phyloP scores from a whole-genome alignment of 2,329 filamentous ascomycete genomes.

The Sordariomycetes sp. region DNA sequence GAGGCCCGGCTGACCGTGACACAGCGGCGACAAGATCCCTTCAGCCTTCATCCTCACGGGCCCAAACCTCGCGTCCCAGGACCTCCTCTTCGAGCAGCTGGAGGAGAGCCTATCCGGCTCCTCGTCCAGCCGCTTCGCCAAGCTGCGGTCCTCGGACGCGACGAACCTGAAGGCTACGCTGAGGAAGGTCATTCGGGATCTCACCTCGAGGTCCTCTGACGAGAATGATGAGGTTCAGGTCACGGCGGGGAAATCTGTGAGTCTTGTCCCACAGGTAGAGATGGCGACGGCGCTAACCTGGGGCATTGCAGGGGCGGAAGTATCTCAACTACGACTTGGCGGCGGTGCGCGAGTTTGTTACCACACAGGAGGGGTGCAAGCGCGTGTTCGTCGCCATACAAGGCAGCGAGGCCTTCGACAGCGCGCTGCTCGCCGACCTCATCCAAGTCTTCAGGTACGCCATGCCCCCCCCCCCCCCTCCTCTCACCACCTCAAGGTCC shows the following conservation, averaged over 20 bases:
- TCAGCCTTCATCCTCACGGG: constrained; percentile 65
- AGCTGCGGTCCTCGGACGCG: constrained; percentile 58
- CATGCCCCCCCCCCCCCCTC: not conserved
- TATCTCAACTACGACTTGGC: constrained; percentile 71
- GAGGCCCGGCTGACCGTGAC: not conserved
- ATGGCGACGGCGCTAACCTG: not conserved
- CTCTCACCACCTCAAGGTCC: not conserved
- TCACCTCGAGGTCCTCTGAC: constrained; percentile 28
- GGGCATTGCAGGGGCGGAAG: constrained; percentile 36
- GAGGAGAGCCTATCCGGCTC: constrained; percentile 37
- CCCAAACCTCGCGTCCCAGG: constrained; percentile 64
- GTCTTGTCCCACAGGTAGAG: constrained; percentile 9
- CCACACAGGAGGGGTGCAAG: constrained; percentile 27
- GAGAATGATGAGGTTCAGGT: constrained; percentile 42
- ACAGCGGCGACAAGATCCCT: constrained; percentile 38
- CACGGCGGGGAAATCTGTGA: constrained; percentile 31
- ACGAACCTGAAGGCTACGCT: constrained; percentile 59
- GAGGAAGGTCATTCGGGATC: constrained; percentile 60
- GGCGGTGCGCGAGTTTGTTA: constrained; percentile 48
- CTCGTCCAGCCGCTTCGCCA: constrained; percentile 42
- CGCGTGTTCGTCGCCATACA: constrained; percentile 63
- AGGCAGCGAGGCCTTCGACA: constrained; percentile 74
- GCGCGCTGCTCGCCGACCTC: constrained; percentile 55
- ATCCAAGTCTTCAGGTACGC: constrained; percentile 54
- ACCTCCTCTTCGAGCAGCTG: constrained; percentile 60